These are phyloP conservation scores for Cyclanthera cordifolia DNA, from an alignment of 306 rosid genomes.

Conservation along the genomic window DNA sequence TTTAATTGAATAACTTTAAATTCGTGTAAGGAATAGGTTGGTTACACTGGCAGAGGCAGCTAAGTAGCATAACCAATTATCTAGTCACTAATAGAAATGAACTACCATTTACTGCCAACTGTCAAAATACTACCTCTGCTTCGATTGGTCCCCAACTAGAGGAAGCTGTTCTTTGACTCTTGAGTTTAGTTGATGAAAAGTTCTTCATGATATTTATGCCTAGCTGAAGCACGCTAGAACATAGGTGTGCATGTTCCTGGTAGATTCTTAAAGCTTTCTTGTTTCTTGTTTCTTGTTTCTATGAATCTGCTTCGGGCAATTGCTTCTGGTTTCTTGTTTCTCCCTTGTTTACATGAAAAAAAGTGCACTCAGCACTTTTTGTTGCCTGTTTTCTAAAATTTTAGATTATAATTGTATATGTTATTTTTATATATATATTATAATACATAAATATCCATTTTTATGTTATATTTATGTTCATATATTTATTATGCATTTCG, in stretches of 20 bases:
- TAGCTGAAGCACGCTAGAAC: background rate
- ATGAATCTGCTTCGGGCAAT: too few relatives aligned
- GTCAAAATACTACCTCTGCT: background rate
- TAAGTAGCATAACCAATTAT: background rate
- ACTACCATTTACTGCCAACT: background rate
- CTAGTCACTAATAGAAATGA: background rate
- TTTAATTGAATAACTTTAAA: conserved; percentile 1
- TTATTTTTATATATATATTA: too few relatives aligned
- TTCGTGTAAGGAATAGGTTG: background rate
- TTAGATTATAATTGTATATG: too few relatives aligned
- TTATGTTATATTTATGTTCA: too few relatives aligned
- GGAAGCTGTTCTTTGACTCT: background rate
- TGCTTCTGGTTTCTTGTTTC: too few relatives aligned
- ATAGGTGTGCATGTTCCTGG: background rate
- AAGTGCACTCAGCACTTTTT: too few relatives aligned
- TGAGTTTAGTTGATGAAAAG: background rate
- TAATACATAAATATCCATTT: too few relatives aligned
- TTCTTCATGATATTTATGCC: background rate
- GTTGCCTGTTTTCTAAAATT: too few relatives aligned
- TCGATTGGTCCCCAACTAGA: background rate
- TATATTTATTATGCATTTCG: too few relatives aligned
- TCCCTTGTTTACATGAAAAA: too few relatives aligned
- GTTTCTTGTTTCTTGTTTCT: too few relatives aligned
- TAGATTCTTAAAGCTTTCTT: background rate
- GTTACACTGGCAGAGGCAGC: background rate